Base-by-base conservation (phyloP, 2,329 filamentous ascomycete species). In the Diaporthe aspalathi region DNA sequence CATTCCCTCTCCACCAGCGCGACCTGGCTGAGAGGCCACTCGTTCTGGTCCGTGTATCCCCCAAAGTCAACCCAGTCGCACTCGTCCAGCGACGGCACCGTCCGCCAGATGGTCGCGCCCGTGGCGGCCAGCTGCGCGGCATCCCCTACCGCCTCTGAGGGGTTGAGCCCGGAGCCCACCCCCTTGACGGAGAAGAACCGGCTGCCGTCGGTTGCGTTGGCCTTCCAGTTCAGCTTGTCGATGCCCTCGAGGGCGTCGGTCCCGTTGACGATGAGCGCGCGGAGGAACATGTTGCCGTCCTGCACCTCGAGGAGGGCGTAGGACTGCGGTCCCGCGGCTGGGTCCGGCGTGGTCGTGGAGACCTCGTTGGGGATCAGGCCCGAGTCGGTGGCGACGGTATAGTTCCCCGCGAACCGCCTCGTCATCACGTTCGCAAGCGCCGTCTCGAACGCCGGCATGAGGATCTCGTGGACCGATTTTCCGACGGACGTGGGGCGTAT, bases 1-100 rank as follows among this genome's bases (percentile, higher is more conserved):
- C n/a, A n/a, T n/a, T 49, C 60, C 60, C 35, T 63, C 60, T 63
- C 60, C n/a, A 63, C 60, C 17, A 63, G n/a, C 5, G 43, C 60
- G n/a, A 63, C 60, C 60, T 63, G 45, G 29, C 60, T 63, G 0
- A 63, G 27, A 11, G 27, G 29, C 60, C 60, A 63, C 43, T 43
- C 60, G 12, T 49, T 49, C 29, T 63, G 60, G 14, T 63, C 60
- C 7, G 43, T 35, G 35, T 63, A 63, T 1, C 60, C 60, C 1
- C 45, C 60, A 49, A 63, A 63, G 5, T 63, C 60, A 49, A 63
- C 35, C 60, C 60, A 63, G 7, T 63, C 60, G 17, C 60, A 63
- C 60, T 63, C 43, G 27, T 63, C 60, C 43, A 63, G 29, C 43
- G 29, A 22, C 1, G 60, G 60, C 0, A 63, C 35, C 12, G 29